phyloP scores from a whole-genome alignment of 2,329 filamentous ascomycete genomes.

The Trichophyton schoenleinii region DNA sequence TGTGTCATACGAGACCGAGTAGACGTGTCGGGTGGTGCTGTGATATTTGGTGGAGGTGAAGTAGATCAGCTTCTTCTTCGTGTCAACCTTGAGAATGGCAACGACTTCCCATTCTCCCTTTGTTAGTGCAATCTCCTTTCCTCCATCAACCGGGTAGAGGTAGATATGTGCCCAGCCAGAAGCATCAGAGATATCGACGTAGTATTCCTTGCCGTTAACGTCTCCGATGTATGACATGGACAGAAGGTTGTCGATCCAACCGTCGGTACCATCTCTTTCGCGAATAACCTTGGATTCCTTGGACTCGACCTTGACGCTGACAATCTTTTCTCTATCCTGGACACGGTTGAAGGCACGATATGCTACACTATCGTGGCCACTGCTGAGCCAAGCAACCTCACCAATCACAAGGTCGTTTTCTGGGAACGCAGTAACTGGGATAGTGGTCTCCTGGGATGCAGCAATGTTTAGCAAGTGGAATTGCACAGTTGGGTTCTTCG shows the following conservation, averaged over 20 bases:
- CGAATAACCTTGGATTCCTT: conserved; percentile 38
- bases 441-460: conserved; percentile 32
- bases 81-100: conserved; percentile 48
- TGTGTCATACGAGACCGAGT: conserved; percentile 47
- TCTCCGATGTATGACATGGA: conserved; percentile 36
- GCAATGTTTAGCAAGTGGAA: conserved; percentile 47
- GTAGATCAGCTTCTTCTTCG: conserved; percentile 45
- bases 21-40: conserved; percentile 55
- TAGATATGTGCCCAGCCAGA: conserved; percentile 56
- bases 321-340: conserved; percentile 51
- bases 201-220: conserved; percentile 36
- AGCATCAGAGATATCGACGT: conserved; percentile 54
- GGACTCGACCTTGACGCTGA: conserved; percentile 44
- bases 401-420: conserved; percentile 52
- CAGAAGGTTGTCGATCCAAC: conserved; percentile 47
- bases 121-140: conserved; percentile 46
- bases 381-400: conserved; percentile 56
- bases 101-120: conserved; percentile 54
- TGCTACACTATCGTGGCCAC: conserved; percentile 47
- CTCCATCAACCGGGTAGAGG: conserved; percentile 46
- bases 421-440: conserved; percentile 47
- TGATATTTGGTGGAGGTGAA: conserved; percentile 54
- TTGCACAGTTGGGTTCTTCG: conserved; percentile 52
- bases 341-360: conserved; percentile 58
- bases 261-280: conserved; percentile 46